A percentile compares a stretch with the other conserved stretches of the same genome.
phyloP scores from a whole-genome alignment of 306 rosid species.

The Hippophae gyantsensis region DNA sequence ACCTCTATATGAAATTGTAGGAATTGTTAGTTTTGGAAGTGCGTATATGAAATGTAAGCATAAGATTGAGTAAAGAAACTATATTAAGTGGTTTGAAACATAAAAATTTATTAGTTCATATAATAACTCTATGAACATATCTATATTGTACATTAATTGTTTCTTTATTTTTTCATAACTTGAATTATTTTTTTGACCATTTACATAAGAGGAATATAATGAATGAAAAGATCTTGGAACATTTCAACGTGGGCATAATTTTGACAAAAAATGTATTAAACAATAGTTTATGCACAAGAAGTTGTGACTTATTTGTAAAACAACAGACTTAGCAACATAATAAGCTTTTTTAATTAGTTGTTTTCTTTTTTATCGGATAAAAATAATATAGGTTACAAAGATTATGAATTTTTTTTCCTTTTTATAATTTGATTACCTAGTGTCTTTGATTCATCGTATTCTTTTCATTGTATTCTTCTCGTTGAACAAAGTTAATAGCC shows the following conservation, averaged over 20 bases:
- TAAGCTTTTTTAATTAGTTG: constrained; percentile 22
- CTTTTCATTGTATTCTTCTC: constrained; percentile 2
- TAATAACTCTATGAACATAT: constrained; percentile 14
- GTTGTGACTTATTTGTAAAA: constrained; percentile 89
- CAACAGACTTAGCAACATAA: constrained; percentile 62
- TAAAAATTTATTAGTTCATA: constrained; percentile 54
- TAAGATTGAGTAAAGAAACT: constrained; percentile 73
- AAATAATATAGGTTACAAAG: constrained; percentile 8
- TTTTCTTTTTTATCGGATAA: constrained; percentile 7
- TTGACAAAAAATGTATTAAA: constrained; percentile 58
- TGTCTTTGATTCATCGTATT: constrained; percentile 13
- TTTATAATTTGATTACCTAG: not conserved
- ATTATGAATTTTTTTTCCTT: not conserved
- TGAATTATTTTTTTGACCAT: constrained; percentile 5
- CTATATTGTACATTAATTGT: not conserved
- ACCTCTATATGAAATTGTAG: constrained; percentile 22
- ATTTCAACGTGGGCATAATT: constrained; percentile 81
- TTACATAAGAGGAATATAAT: constrained; percentile 64
- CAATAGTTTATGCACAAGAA: constrained; percentile 86
- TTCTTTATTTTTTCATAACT: not conserved
- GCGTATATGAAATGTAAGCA: constrained; percentile 87
- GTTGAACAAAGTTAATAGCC: not conserved
- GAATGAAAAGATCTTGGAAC: constrained; percentile 56
- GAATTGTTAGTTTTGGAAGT: constrained; percentile 90
- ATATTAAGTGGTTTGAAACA: constrained; percentile 45